Conservation (phyloP, 208 protist genomes). For the Trichomonas tenax region DNA sequence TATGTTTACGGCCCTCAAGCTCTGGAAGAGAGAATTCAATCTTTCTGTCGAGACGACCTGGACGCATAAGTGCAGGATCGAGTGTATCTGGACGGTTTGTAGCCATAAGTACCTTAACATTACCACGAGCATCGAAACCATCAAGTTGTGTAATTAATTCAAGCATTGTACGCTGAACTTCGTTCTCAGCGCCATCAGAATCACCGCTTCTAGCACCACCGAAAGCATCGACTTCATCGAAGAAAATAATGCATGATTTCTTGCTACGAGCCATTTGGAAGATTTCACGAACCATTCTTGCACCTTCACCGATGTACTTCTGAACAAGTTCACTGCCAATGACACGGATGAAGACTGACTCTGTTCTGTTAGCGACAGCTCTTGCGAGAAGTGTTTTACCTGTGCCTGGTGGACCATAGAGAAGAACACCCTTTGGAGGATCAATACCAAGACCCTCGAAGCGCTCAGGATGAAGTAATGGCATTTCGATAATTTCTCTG, state of each 20-base stretch:
- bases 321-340: constrained; percentile 98
- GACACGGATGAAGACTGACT: constrained; percentile 98
- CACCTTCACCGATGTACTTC: constrained; percentile 46
- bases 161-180: constrained; percentile 97
- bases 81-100: constrained; percentile 99
- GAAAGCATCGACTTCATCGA: constrained; percentile 99
- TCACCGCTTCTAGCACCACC: constrained; percentile 69
- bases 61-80: constrained; percentile 95
- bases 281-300: constrained; percentile 89
- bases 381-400: constrained; percentile 97
- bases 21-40: constrained; percentile 96
- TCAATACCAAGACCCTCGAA: constrained; percentile 97
- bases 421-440: constrained; percentile 95
- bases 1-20: constrained; percentile 72
- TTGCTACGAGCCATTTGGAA: constrained; percentile 97
- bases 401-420: constrained; percentile 97
- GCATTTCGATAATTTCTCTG: constrained; percentile 97
- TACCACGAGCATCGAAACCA: constrained; percentile 91
- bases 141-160: constrained; percentile 99
- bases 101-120: constrained; percentile 99
- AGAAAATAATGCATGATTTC: constrained; percentile 99
- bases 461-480: constrained; percentile 88
- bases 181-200: constrained; percentile 80
- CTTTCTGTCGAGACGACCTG: constrained; percentile 95
- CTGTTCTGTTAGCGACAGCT: constrained; percentile 97